Conservation (phyloP, 2,329 filamentous ascomycete species). For the Falciphora oryzae region DNA sequence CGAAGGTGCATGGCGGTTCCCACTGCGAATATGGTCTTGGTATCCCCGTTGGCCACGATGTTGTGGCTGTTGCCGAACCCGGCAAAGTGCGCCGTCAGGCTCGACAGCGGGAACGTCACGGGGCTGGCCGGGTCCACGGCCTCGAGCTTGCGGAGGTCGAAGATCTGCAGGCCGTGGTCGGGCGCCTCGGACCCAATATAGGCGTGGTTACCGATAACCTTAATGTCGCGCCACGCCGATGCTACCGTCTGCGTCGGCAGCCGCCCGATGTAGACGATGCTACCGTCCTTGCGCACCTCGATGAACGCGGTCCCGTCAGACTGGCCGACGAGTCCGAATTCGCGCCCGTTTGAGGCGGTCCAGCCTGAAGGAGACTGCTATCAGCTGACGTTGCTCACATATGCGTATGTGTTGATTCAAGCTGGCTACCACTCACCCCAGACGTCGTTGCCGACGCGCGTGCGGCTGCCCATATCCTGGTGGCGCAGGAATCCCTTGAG, state of each 20-base stretch:
- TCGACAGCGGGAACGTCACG: slow-evolving; percentile 15
- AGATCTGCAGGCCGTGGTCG: slow-evolving; percentile 55
- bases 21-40: slow-evolving; percentile 35
- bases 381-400: too few species aligned
- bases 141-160: slow-evolving; percentile 54
- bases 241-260: slow-evolving; percentile 34
- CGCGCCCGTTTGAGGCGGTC: slow-evolving; percentile 45
- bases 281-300: slow-evolving; percentile 43
- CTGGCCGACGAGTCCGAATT: slow-evolving; percentile 49
- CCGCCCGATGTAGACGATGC: slow-evolving; percentile 46
- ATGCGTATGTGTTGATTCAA: too few species aligned
- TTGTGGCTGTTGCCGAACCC: slow-evolving; percentile 9
- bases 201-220: slow-evolving; percentile 26
- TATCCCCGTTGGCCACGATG: slow-evolving; percentile 16
- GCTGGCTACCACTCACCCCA: background rate
- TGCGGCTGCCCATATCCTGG: slow-evolving; percentile 7
- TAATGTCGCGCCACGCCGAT: slow-evolving; percentile 45
- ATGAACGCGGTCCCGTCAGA: slow-evolving; percentile 49
- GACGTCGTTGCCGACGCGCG: slow-evolving; percentile 2
- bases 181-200: slow-evolving; percentile 35
- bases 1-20: slow-evolving; percentile 36
- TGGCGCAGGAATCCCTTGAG: slow-evolving; percentile 8
- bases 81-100: slow-evolving; percentile 5
- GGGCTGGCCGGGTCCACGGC: slow-evolving; percentile 33
- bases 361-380: slow-evolving; percentile 31